phyloP scores from a whole-genome alignment of 306 rosid genomes.

The Trifolium dubium region DNA sequence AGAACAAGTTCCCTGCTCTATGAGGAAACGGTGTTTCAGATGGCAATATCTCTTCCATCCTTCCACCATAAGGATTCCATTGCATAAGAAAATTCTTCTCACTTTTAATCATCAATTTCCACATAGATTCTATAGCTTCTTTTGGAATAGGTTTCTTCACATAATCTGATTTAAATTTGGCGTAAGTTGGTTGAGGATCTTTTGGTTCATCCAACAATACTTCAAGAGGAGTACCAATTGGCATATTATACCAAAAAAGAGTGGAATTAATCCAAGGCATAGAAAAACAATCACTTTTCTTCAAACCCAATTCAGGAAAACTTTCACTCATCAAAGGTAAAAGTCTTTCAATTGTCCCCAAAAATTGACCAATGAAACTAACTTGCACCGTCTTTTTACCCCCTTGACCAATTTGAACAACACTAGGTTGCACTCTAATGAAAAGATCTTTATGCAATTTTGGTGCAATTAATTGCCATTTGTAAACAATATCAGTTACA shows the following conservation, averaged over 20 bases:
- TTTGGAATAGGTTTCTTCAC: constrained; percentile 44
- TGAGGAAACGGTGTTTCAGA: constrained; percentile 49
- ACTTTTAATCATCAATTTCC: constrained; percentile 32
- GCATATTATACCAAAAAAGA: background rate
- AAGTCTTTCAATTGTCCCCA: constrained; percentile 46
- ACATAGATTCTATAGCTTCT: background rate
- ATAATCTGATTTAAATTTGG: constrained; percentile 40
- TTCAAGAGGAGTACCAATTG: constrained; percentile 34
- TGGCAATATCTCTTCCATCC: constrained; percentile 30
- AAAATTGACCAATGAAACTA: constrained; percentile 37
- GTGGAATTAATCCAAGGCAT: constrained; percentile 57
- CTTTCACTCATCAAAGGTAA: constrained; percentile 27
- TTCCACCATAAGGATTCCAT: constrained; percentile 53
- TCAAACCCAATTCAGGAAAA: constrained; percentile 60
- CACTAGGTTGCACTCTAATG: constrained; percentile 16
- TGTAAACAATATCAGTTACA: constrained; percentile 47
- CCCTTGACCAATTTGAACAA: background rate
- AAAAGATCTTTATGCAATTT: constrained; percentile 40
- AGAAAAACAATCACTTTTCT: constrained; percentile 39
- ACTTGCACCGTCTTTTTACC: constrained; percentile 35
- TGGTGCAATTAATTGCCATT: constrained; percentile 62
- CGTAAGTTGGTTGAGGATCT: fast-evolving
- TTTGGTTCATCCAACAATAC: background rate
- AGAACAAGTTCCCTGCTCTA: constrained; percentile 47
- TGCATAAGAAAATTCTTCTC: background rate